Percentiles rank a stretch among this genome's conserved stretches.
These are phyloP conservation scores for Penicillium soppii DNA, from an alignment of 495 filamentous ascomycete genomes.

Conservation along the genomic window DNA sequence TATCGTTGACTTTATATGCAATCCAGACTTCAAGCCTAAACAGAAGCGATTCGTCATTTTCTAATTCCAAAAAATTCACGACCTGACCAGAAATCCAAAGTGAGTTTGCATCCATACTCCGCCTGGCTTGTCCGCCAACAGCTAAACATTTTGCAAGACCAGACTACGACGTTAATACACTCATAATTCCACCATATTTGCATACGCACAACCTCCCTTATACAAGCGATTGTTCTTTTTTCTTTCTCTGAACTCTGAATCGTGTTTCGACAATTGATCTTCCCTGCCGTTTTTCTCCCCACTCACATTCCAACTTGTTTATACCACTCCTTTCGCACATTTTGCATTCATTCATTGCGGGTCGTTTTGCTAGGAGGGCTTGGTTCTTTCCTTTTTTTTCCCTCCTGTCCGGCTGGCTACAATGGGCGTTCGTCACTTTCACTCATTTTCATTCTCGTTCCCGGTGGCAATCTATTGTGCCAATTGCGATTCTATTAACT, in stretches of 20 bases:
- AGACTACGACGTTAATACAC: not conserved
- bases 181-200: not conserved
- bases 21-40: slow-evolving; percentile 21
- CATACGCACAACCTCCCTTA: not conserved
- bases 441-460: not conserved
- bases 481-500: not conserved
- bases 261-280: not conserved
- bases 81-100: not conserved
- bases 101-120: not conserved
- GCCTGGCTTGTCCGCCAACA: not conserved
- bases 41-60: slow-evolving; percentile 38
- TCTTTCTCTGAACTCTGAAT: not conserved
- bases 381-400: not conserved
- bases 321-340: not conserved
- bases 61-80: slow-evolving; percentile 6
- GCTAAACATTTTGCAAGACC: not conserved
- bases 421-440: not conserved
- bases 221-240: not conserved
- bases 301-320: not conserved
- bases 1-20: not conserved
- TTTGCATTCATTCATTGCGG: not conserved
- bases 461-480: not conserved
- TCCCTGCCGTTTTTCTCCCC: not conserved
- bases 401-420: too few relatives aligned
- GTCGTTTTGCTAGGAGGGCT: not conserved